Conservation (phyloP, 176 grass and related monocot species). For the Ampelocalamus luodianensis region DNA sequence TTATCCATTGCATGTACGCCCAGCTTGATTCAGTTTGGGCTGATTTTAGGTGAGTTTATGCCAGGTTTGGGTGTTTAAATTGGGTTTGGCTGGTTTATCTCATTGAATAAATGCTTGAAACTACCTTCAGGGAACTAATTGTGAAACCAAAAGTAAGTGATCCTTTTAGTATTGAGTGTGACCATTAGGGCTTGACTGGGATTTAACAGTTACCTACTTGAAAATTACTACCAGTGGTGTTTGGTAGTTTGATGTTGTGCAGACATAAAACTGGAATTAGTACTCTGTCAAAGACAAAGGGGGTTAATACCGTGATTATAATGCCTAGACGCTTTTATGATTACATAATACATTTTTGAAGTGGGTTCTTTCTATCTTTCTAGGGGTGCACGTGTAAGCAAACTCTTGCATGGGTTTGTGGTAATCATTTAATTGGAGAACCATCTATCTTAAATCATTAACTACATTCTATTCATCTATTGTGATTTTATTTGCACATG, state of each 20-base stretch:
- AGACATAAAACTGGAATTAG: conserved; percentile 15
- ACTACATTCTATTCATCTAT: conserved; percentile 16
- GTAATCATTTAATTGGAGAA: conserved; percentile 6
- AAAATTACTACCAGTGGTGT: not conserved
- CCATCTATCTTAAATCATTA: conserved; percentile 5
- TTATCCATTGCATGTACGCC: not conserved
- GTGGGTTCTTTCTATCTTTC: not conserved
- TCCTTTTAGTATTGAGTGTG: not conserved
- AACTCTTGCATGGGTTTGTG: conserved; percentile 7
- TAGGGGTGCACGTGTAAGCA: not conserved
- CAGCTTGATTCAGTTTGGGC: not conserved
- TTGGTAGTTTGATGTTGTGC: conserved; percentile 14
- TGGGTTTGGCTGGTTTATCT: not conserved
- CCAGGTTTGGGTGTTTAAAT: not conserved
- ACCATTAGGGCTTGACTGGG: not conserved
- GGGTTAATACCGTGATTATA: not conserved
- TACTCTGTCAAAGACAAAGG: not conserved
- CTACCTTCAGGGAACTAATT: conserved; percentile 18
- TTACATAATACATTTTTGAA: conserved; percentile 15
- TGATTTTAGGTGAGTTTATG: not conserved
- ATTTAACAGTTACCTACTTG: conserved; percentile 12
- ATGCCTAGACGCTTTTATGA: not conserved
- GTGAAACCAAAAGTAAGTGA: conserved; percentile 11
- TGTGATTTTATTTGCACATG: conserved; percentile 37
- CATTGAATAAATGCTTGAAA: not conserved